Percentiles rank a stretch among this genome's conserved stretches.
Evolutionary conservation across 1,139 yeast genomes (phyloP).

Genomic region (Insectozyma bohioensis): DNA sequence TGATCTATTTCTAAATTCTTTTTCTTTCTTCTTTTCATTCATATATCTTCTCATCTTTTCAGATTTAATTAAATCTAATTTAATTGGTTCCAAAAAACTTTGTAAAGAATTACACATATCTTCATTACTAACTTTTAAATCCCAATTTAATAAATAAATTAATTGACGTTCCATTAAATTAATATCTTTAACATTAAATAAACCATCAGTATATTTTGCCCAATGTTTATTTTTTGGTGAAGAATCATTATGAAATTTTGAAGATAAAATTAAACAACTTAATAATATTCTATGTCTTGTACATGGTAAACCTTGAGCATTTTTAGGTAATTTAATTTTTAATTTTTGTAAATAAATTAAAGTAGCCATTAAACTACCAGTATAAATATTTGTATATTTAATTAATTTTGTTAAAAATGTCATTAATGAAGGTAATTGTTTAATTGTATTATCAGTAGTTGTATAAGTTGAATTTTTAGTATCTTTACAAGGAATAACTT

Average conservation of each 20-base stretch:
- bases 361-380: conserved; percentile 75
- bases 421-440: conserved; percentile 66
- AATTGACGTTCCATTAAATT: conserved; percentile 81
- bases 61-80: conserved; percentile 49
- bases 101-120: conserved; percentile 52
- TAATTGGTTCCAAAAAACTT: conserved; percentile 62
- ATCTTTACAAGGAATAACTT: conserved; percentile 57
- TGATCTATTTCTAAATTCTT: too few relatives aligned
- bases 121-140: conserved; percentile 53
- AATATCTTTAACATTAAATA: conserved; percentile 65
- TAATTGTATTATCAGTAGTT: conserved; percentile 30
- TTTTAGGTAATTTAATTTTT: conserved; percentile 59
- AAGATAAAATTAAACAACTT: conserved; percentile 68
- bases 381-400: conserved; percentile 70
- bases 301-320: conserved; percentile 75
- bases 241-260: conserved; percentile 75
- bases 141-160: conserved; percentile 68
- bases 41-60: conserved; percentile 37
- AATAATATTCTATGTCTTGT: conserved; percentile 76
- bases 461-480: conserved; percentile 37
- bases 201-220: conserved; percentile 75
- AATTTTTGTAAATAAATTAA: conserved; percentile 65
- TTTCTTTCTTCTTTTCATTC: conserved; percentile 16
- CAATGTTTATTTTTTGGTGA: conserved; percentile 77
- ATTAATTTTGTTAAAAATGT: conserved; percentile 71